Conservation (phyloP, 2,329 filamentous ascomycete species). For the Paecilomyces sp. region DNA sequence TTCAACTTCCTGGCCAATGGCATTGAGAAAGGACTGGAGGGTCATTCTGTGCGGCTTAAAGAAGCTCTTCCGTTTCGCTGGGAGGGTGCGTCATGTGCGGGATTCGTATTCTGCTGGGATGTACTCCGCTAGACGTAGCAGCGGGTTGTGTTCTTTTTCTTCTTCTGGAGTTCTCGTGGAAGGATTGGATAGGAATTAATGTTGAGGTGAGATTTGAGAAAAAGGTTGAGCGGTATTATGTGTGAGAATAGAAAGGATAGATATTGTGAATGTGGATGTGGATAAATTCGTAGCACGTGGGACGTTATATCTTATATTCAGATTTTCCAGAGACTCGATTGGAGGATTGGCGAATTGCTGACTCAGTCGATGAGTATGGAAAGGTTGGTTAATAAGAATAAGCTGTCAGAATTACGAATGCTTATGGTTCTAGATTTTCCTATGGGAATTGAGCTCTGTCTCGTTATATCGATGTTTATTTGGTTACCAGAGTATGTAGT, state of each 20-base stretch:
- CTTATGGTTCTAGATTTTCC: neutral
- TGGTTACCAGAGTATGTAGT: too few species aligned
- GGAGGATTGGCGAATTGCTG: neutral
- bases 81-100: neutral
- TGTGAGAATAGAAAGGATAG: neutral
- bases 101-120: neutral
- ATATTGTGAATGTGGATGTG: neutral
- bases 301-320: too few species aligned
- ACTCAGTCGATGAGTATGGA: neutral
- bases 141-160: neutral
- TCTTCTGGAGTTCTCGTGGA: neutral
- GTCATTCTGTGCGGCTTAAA: conserved; percentile 5
- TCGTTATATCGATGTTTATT: too few species aligned
- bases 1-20: conserved; percentile 16
- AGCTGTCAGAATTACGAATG: neutral
- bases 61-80: neutral
- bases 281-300: neutral
- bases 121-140: neutral
- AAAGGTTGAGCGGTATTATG: neutral
- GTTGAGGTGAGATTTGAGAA: too few species aligned
- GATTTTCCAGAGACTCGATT: neutral
- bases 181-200: neutral
- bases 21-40: conserved; percentile 12
- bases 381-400: neutral
- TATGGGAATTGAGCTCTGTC: neutral